Base-by-base conservation (phyloP, 2,329 filamentous ascomycete species). In the Alternaria alternata region DNA sequence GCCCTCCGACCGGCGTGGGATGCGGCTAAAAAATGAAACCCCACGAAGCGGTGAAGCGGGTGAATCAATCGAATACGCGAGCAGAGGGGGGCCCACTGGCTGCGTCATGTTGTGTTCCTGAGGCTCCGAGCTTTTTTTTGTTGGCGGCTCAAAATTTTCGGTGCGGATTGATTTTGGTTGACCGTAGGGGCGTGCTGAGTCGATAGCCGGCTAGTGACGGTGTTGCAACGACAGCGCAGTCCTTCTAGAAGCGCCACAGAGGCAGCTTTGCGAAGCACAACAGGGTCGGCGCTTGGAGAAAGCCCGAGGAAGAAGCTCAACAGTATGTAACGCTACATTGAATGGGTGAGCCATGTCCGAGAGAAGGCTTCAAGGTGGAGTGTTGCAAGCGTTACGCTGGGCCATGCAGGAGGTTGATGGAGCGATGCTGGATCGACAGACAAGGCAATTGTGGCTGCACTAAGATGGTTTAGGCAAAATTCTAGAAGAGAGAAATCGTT, bases 1-100 rank as follows among this genome's bases (percentile, higher is more conserved):
- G 43, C 41, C 24, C 51, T 54, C 43, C 38, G 34, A 48, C 51
- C 38, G 52, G 60, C 66, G 67, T 65, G 63, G 62, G 66, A 71
- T 70, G 71, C 65, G 70, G 64, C 69, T 71, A 65, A 67, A 41
- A 69, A 70, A 59, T 36, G 57, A 62, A 54, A 67, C 61, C 63
- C 67, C 67, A 74, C 66, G 63, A 69, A 69, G 73, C 74, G 72
- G 74, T 75, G 72, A 75, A 59, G 58, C 54, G 51, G 68, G 61
- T 67, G 64, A 69, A 69, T 66, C 55, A 56, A 59, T 55, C 42
- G 47, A 39, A 59, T 57, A 54, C 61, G 59, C 44, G 28, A 42
- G 55, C 24, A 46, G 32, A 24, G 47, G 51, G 24, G 20, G 54
- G 22, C 57, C 66, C 66, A 71, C 65, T 52, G 43, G 46, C 54